Evolutionary conservation across 495 filamentous ascomycete species (phyloP), one percentile per base, ranked within the genome.

Genomic region (Podospora conica): DNA sequence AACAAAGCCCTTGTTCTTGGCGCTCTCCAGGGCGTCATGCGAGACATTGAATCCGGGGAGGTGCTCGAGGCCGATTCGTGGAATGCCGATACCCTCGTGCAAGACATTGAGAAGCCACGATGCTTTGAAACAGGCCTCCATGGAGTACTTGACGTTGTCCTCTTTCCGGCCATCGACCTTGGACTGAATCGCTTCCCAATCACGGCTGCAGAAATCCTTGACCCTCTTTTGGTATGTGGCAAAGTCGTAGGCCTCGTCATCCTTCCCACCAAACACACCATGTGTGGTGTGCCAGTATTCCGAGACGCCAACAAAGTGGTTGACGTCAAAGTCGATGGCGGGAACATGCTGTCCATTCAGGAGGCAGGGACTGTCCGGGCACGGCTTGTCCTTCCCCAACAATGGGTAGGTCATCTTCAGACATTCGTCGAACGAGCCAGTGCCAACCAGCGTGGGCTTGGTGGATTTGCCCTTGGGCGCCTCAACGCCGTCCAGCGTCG

Each of bases 201-300:
- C 85, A 71, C 90, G 88, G 21, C 85, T 87, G 73, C 95, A 99
- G 68, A 95, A 97, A 7, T 90, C 84, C 64, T 87, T 82, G 5
- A 99, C 96, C 25, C 89, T 85, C 65, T 89, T 79, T 68, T 97
- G 94, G 71, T 97, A 99, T 0, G 90, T 92, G 33, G 89, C 85
- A 69, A 96, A 95, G 68, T 98, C 95, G 76, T 98, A 98, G 0
- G 90, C 86, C 69, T 90, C 91, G 68, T 96, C 90, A 61, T 89
- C 89, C 27, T 86, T 87, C 74, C 87, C 87, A 66, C 92, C 90
- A 70, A 98, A 97, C 1, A 97, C 87, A 58, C 96, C 92, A 71
- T 97, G 94, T 0, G 95, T 99, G 0, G 94, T 97, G 78, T 99
- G 95, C 95, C 95, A 99, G 74, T 96, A 99, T 73, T 99, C 95